Percentiles rank a stretch among this genome's conserved stretches.
These are phyloP conservation scores for Erythrobasidium hasegawianum DNA, from an alignment of 1,284 basidiomycete genomes.

Conservation along the genomic window DNA sequence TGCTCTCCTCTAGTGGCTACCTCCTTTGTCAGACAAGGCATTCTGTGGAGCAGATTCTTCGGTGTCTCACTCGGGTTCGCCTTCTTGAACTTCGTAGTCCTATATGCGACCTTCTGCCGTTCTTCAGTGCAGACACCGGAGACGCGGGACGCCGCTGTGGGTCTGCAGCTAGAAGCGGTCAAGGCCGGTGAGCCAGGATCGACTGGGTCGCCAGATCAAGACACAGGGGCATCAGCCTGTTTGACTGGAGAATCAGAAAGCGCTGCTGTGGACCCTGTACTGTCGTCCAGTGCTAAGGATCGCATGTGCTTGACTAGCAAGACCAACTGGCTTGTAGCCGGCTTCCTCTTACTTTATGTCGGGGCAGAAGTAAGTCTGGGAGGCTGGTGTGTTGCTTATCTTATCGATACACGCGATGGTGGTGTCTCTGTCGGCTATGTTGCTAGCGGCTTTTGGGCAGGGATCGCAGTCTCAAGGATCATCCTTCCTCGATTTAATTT, in stretches of 20 bases:
- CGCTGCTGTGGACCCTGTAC: background rate
- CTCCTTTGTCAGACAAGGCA: slow-evolving; percentile 20
- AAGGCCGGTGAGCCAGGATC: no score
- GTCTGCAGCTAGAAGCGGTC: background rate
- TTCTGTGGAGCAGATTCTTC: slow-evolving; percentile 26
- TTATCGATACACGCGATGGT: background rate
- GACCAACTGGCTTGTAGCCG: slow-evolving; percentile 17
- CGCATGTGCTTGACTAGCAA: slow-evolving; percentile 12
- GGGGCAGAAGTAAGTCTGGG: background rate
- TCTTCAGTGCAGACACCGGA: no score
- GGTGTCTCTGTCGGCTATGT: slow-evolving; percentile 3
- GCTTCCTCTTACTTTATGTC: slow-evolving; percentile 29
- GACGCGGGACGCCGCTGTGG: no score
- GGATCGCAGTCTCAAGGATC: slow-evolving; percentile 19
- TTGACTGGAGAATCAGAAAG: no score
- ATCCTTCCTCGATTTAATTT: slow-evolving; percentile 51
- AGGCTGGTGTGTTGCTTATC: slow-evolving; percentile 7
- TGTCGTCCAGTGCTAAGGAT: slow-evolving; percentile 13
- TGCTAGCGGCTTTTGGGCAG: slow-evolving; percentile 11
- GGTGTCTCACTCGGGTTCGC: slow-evolving; percentile 20
- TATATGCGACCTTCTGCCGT: slow-evolving; percentile 19
- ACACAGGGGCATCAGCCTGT: no score
- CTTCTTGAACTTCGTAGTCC: slow-evolving; percentile 17
- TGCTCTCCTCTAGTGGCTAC: slow-evolving; percentile 21
- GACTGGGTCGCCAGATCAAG: no score